Evolutionary conservation across 345 rosid species (phyloP), one percentile per base, ranked within the genome.

Genomic region (Eucalyptus marginata): DNA sequence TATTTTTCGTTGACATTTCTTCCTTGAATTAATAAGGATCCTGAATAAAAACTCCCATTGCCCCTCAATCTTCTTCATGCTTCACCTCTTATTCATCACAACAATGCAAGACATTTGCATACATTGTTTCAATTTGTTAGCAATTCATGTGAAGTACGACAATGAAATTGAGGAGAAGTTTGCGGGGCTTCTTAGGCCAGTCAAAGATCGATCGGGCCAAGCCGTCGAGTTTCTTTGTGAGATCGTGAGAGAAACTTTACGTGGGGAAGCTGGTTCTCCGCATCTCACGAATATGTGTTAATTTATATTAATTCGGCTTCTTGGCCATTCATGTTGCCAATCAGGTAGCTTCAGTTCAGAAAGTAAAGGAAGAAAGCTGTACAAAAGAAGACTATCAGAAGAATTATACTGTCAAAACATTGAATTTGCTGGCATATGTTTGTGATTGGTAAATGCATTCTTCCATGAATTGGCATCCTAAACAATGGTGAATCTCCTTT

Each of bases 181-280:
- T 0, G 10, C 46, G 0, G 46, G 83, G 47, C 15, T 76, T 20
- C 0, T 18, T 76, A 76, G 46, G 0, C 4, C 25, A 10, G 4
- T 76, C 27, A 36, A 71, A 36, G 3, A 76, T 20, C 0, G 1
- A 76, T 0, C 20, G 2, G 43, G 83, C 2, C 47, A 33, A 68
- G 43, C 17, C 1, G 2, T 33, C 80, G 0, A 68, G 24, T 68
- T 68, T 68, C 80, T 68, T 68, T 9, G 13, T 31, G 80, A 33
- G 43, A 68, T 8, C 13, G 0, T 17, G 80, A 68, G 44, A 33
- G 7, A 68, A 68, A 68, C 43, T 68, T 33, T 68, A 1, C 0
- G 43, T 33, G 43, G 80, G 24, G 43, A 33, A 68, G 80, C 43
- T 33, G 43, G 22, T 31, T 68, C 43, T 68, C 80, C 24, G 5